Evolutionary conservation across 768 basidiomycete genomes (phyloP), one percentile per base, ranked within the genome.

Genomic region (Tylopilus plumbeoviolaceoides): DNA sequence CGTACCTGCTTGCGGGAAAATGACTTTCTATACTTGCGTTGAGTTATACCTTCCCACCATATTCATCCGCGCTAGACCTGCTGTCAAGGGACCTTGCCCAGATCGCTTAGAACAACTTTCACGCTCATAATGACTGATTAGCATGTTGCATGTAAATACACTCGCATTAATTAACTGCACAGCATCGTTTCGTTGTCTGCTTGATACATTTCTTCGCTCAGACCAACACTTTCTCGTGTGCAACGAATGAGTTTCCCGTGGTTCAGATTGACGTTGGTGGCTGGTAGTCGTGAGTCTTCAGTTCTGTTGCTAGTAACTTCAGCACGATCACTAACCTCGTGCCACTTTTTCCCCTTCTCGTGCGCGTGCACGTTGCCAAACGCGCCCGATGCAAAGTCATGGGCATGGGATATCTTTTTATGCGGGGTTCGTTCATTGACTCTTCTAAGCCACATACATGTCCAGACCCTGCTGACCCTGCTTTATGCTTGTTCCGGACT

Each of bases 341-440:
- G 36, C 30, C 15, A 17, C 28, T 10, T 35, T 28, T 23, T n/a
- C 31, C 41, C 21, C 30, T 47, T 33, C 7, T 5, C 5, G 23
- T 17, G 27, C 35, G 28, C 40, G 20, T 12, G n/a, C 14, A 40
- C 40, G 12, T 25, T 28, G 30, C n/a, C 18, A 27, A 48, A 33
- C 43, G 20, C n/a, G 41, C 30, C 27, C 27, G 28, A 54, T 48
- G 28, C 47, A 33, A 61, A 84, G 83, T 83, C 56, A 74, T 80
- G 70, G 74, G 77, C 39, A 60, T 78, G 54, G 83, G 83, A 33
- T 85, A 82, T 67, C 56, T 72, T 47, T 65, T 80, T 50, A 85
- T 85, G 83, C 81, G 76, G 70, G 77, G 83, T 84, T 64, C 61
- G 70, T 61, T 47, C 54, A 54, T 46, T 51, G 48, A 30, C 51